Evolutionary conservation across 257 asterid genomes (phyloP), one percentile per base, ranked within the genome.

Genomic region (Craterostigma plantagineum): DNA sequence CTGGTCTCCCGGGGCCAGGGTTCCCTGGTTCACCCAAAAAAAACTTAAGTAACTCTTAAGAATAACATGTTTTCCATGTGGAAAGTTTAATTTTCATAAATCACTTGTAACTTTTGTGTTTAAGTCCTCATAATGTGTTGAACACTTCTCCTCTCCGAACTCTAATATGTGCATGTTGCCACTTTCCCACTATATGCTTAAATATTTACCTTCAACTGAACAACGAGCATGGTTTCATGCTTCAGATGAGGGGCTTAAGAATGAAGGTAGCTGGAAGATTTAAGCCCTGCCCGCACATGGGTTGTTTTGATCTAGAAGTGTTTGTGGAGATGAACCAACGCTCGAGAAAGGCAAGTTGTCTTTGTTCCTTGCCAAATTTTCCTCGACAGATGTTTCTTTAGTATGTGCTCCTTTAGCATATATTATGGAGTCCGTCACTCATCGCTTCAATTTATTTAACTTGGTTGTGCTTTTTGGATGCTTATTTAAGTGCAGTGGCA

Each of bases 241-340:
- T 49, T 40, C 76, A 85, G 96, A 81, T 81, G 93, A 87, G 97
- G 54, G 97, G 97, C 52, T 62, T 77, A 51, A 72, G 95, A 69
- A 87, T 87, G 79, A 87, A 87, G 69, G 68, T 87, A 33, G 90
- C 97, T 64, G 95, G 97, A 54, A 71, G 97, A 67, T 81, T 87
- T 74, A 63, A 69, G 52, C 82, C 91, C 30, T 87, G 97, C 57
- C 70, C 67, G 38, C 97, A 87, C 66, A 87, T 87, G 97, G 97
- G 93, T 50, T 87, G 97, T 68, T 87, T 87, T 43, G 97, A 87
- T 72, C 90, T 87, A 34, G 90, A 87, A 48, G 92, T 87, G 40
- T 70, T 81, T 52, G 82, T 87, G 67, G 97, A 87, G 68, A 81
- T 87, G 85, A 87, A 79, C 62, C 91, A 76, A 55, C 81, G 95